These are phyloP conservation scores for Trichosanthes cucumerina DNA, from an alignment of 306 rosid species.

Conservation along the genomic window DNA sequence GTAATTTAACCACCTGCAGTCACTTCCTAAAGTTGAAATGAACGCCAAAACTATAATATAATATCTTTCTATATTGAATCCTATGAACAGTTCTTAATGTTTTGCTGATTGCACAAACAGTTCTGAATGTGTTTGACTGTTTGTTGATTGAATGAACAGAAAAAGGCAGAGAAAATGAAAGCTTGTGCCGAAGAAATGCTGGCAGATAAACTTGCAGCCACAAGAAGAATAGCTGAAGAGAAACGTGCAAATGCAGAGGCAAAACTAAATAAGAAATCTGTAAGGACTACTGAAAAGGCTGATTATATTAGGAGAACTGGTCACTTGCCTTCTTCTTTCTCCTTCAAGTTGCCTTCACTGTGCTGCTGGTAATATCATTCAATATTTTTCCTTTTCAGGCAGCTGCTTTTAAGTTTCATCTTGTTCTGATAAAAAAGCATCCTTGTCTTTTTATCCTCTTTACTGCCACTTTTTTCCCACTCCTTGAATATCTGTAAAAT, in stretches of 20 bases:
- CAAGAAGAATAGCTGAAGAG: constrained; percentile 76
- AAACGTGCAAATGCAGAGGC: constrained; percentile 73
- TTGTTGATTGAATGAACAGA: constrained; percentile 22
- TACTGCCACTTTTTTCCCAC: neutral
- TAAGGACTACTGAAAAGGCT: constrained; percentile 62
- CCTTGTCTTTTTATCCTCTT: neutral
- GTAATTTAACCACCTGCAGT: neutral
- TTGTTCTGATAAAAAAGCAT: neutral
- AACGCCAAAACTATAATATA: neutral
- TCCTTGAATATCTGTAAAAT: constrained; percentile 3
- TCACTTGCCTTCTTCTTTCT: constrained; percentile 69
- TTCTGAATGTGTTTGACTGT: neutral
- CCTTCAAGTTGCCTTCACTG: constrained; percentile 72
- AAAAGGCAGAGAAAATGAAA: constrained; percentile 83
- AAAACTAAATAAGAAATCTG: constrained; percentile 62
- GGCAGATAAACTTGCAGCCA: constrained; percentile 53
- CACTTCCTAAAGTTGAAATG: neutral
- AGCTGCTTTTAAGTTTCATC: neutral
- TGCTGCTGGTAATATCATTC: constrained; percentile 54
- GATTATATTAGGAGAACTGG: constrained; percentile 86
- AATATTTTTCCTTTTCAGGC: neutral
- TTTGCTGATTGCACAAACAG: constrained; percentile 14
- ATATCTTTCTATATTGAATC: neutral
- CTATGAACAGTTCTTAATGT: neutral
- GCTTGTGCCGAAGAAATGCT: constrained; percentile 64